Percentiles rank a stretch among this genome's conserved stretches.
Conservation (phyloP, 257 asterid genomes). For the Fraxinus excelsior region DNA sequence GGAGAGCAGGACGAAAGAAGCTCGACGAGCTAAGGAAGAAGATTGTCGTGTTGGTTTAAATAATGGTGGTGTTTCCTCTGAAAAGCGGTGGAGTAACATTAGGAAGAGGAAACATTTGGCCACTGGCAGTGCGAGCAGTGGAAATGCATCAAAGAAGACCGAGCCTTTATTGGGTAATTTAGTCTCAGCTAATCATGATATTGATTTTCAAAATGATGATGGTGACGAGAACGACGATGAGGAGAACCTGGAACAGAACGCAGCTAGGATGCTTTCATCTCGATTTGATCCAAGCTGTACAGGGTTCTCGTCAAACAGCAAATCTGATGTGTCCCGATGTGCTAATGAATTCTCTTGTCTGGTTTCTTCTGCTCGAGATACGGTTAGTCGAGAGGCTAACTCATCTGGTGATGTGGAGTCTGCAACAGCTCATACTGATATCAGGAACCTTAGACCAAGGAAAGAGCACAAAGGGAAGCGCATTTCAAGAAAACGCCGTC, state of each 20-base stretch:
- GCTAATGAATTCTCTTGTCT: constrained; percentile 49
- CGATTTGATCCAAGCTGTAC: constrained; percentile 97
- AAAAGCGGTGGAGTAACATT: constrained; percentile 43
- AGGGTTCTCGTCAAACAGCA: constrained; percentile 62
- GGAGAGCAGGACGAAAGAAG: constrained; percentile 39
- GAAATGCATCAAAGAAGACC: constrained; percentile 42
- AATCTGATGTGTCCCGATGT: constrained; percentile 45
- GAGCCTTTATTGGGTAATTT: constrained; percentile 53
- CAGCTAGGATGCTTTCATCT: constrained; percentile 98
- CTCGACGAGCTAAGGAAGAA: constrained; percentile 39
- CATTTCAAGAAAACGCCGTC: constrained; percentile 78
- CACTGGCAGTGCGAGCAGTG: constrained; percentile 38
- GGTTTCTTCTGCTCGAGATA: constrained; percentile 50
- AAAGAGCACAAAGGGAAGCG: constrained; percentile 60
- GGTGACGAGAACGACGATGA: constrained; percentile 94
- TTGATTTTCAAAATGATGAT: constrained; percentile 66
- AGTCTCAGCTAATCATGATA: constrained; percentile 36
- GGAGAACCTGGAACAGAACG: constrained; percentile 94
- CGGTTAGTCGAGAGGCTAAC: constrained; percentile 43
- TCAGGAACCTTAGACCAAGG: constrained; percentile 78
- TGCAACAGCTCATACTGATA: constrained; percentile 53
- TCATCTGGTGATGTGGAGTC: constrained; percentile 51
- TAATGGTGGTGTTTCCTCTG: constrained; percentile 39
- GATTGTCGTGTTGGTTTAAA: constrained; percentile 31
- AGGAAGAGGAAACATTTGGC: constrained; percentile 53